Conservation (phyloP, 164 flowering plant species). For the Nelumbo lutea region DNA sequence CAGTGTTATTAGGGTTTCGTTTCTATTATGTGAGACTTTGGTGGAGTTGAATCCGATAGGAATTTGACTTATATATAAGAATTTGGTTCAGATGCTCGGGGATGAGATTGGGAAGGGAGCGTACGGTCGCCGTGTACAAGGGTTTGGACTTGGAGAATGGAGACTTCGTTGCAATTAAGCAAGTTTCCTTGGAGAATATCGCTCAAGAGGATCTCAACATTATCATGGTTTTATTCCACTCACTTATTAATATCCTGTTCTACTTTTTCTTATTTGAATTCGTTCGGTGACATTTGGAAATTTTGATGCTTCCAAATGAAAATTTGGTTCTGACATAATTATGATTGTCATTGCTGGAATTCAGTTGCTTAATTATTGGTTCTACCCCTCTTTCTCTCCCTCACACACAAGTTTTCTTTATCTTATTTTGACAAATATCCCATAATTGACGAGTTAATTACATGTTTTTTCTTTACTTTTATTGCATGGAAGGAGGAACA, state of each 20-base stretch:
- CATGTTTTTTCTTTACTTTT: too few species aligned
- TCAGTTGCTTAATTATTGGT: too few species aligned
- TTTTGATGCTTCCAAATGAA: too few species aligned
- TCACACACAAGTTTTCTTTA: too few species aligned
- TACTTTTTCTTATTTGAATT: neutral
- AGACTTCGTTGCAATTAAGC: constrained; percentile 96
- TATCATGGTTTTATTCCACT: constrained; percentile 65
- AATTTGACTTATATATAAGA: constrained; percentile 1
- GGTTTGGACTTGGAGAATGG: constrained; percentile 99
- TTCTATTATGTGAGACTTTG: neutral
- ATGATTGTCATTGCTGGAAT: too few species aligned
- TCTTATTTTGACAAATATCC: too few species aligned
- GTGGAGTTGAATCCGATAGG: constrained; percentile 3
- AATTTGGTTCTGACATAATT: too few species aligned
- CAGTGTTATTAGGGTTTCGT: neutral
- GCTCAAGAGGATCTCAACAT: constrained; percentile 95
- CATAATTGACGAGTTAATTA: too few species aligned
- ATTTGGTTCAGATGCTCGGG: constrained; percentile 72
- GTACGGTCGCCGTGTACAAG: constrained; percentile 94
- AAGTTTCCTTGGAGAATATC: constrained; percentile 96
- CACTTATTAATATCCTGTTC: neutral
- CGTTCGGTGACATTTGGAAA: too few species aligned
- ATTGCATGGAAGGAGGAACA: too few species aligned
- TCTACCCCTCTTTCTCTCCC: too few species aligned
- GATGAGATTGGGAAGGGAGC: constrained; percentile 99